Conservation (phyloP, 805 yeast genomes). For the Deakozyma indianensis region DNA sequence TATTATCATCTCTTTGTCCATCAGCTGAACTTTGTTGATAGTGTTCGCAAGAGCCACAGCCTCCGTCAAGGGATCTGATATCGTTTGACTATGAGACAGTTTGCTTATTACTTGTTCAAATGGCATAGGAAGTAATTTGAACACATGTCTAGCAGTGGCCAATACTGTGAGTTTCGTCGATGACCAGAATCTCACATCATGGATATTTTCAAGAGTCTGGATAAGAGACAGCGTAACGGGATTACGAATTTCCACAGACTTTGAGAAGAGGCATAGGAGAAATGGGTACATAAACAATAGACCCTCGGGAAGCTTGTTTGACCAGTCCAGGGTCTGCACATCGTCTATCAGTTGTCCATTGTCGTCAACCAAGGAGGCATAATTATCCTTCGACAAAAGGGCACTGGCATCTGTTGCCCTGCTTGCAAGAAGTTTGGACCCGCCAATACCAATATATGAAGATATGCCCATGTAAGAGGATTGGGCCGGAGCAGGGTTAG, state of each 20-base stretch:
- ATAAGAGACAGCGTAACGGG: neutral
- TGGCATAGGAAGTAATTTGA: neutral
- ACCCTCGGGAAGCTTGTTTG: neutral
- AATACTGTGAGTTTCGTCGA: neutral
- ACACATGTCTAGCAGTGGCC: neutral
- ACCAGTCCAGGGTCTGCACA: neutral
- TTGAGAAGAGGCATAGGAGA: neutral
- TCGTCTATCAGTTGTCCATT: neutral
- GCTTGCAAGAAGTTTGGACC: neutral
- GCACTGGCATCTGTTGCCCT: neutral
- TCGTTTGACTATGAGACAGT: neutral
- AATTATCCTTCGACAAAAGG: neutral
- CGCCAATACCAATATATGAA: neutral
- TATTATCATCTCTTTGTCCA: slow-evolving; percentile 17
- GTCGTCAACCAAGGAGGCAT: neutral
- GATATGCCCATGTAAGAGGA: neutral
- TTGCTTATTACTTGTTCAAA: neutral
- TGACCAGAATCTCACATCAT: neutral
- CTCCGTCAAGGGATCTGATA: neutral
- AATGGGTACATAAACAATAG: neutral
- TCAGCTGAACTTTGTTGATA: slow-evolving; percentile 5
- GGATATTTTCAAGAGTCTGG: neutral
- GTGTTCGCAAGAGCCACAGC: neutral
- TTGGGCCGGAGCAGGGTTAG: neutral
- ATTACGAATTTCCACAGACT: neutral